These are phyloP conservation scores for Talinum fruticosum DNA, from an alignment of 148 eudicot genomes.

Conservation along the genomic window DNA sequence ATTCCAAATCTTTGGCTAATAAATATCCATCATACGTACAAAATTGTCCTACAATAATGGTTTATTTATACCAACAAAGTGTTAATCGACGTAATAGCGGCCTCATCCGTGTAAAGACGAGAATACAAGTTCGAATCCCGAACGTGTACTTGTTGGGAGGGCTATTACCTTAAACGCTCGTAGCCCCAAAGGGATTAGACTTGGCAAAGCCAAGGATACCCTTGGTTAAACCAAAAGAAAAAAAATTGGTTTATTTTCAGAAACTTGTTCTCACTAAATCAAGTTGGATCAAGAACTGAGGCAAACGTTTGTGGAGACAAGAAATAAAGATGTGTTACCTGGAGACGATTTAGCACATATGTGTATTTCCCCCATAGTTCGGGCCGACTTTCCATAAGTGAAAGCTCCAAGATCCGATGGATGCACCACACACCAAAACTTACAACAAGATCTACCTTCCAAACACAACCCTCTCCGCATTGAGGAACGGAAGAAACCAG, in stretches of 20 bases:
- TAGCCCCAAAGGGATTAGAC: too few species aligned
- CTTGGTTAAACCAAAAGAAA: too few species aligned
- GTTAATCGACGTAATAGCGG: too few species aligned
- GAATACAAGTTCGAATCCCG: too few species aligned
- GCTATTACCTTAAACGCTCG: too few species aligned
- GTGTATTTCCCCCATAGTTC: constrained; percentile 99
- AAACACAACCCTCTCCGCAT: constrained; percentile 92
- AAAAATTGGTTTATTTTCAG: too few species aligned
- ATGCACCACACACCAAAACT: constrained; percentile 99
- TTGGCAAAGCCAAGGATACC: too few species aligned
- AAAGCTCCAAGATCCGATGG: constrained; percentile 81
- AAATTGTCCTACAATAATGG: neutral
- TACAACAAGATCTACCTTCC: constrained; percentile 65
- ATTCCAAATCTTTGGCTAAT: neutral
- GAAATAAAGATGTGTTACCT: constrained; percentile 47
- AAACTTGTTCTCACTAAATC: neutral
- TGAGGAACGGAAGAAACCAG: constrained; percentile 63
- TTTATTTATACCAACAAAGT: too few species aligned
- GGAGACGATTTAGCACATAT: constrained; percentile 92
- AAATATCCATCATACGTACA: neutral
- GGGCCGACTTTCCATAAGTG: constrained; percentile 96
- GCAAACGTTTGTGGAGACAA: neutral
- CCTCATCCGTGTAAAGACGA: too few species aligned
- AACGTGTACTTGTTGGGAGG: too few species aligned
- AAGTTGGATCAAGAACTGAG: neutral